Evolutionary conservation across 257 asterid genomes (phyloP).

Genomic region (Solanum habrochaites): DNA sequence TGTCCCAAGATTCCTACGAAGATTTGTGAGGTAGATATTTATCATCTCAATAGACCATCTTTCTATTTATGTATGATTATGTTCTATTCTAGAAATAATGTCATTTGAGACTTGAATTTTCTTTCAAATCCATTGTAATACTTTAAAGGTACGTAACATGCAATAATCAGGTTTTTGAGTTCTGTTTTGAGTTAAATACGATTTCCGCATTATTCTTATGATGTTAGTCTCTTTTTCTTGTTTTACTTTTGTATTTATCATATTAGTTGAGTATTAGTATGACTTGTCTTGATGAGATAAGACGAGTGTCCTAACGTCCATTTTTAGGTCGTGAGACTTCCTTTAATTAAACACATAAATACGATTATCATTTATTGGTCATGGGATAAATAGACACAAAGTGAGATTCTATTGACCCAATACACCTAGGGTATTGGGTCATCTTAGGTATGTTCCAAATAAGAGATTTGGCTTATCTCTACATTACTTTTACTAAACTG

Average conservation of each 20-base stretch:
- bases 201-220: too few species aligned
- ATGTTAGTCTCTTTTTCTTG: background rate
- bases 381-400: background rate
- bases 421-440: background rate
- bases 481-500: too few species aligned
- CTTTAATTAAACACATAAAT: too few species aligned
- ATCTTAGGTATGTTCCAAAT: background rate
- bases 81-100: background rate
- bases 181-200: background rate
- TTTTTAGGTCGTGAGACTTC: background rate
- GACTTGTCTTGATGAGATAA: background rate
- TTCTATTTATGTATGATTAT: background rate
- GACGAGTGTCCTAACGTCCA: background rate
- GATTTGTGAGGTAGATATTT: background rate
- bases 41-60: background rate
- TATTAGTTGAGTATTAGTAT: too few species aligned
- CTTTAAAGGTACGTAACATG: background rate
- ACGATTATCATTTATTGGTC: background rate
- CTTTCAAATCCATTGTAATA: background rate
- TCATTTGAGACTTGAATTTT: background rate
- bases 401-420: background rate
- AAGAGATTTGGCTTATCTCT: background rate
- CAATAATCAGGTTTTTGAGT: too few species aligned
- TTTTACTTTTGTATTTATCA: too few species aligned
- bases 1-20: background rate